Base-by-base conservation (phyloP, 371 early-diverging fungal species). In the Mortierella sp. region DNA sequence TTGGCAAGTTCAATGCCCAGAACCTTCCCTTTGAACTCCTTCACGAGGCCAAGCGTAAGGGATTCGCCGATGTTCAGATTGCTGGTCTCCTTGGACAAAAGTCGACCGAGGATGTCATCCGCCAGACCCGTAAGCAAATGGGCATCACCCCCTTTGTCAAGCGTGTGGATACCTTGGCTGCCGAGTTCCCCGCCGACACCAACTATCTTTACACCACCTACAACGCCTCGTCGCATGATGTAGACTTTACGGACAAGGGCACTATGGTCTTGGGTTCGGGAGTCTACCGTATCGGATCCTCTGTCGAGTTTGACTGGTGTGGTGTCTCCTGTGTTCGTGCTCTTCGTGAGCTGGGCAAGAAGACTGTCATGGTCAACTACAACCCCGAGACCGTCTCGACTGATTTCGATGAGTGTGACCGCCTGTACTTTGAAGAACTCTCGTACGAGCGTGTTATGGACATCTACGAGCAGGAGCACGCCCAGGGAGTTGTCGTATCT, bases 321-420 rank as follows among this genome's bases (percentile, higher is more conserved):
- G 97, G 94, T 77, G 98, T 97, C 14, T 91, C 93, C 34, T 92
- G 94, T 72, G 95, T 96, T 78, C 96, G 96, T 73, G 92, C 94
- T 19, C 92, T 98, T 44, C 95, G 97, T 64, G 86, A 90, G 37
- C 80, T 93, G n/a, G 94, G 95, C 73, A 90, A 90, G 88, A 94
- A 95, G 89, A 98, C 98, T 0, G 91, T 98, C 55, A 97, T 97
- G 97, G 94, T 98, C 87, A 98, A 98, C 92, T 98, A 97, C 93
- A 98, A 98, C 89, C 98, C 98, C 40, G 98, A 98, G 87, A 98
- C 98, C 0, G 98, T 98, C 34, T 96, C 96, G 24, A 97, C 98
- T 28, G 98, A 98, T 87, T 98, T 95, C 83, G 98, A 97, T 88
- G 98, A 98, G 88, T 95, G 95, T 81, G 98, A 98, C 82, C 94